Conservation (phyloP, 805 yeast species). For the Ogataea wickerhamii region DNA sequence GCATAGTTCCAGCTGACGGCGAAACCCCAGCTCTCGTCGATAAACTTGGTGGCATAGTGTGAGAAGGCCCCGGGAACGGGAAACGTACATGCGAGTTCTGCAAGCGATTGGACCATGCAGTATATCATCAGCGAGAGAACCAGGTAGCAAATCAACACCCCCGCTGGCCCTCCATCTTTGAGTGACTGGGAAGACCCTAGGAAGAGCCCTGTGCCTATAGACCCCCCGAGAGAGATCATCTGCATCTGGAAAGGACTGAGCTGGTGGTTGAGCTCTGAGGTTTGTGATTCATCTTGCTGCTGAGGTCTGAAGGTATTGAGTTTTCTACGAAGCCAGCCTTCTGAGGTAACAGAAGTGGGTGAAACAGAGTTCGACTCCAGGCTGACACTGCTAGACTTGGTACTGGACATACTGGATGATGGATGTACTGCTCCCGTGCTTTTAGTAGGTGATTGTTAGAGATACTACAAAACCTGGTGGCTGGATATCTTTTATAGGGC, state of each 20-base stretch:
- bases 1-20: constrained; percentile 59
- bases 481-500: no score
- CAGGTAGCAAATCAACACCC: constrained; percentile 53
- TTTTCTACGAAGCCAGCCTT: constrained; percentile 14
- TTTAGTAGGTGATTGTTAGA: no score
- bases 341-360: no score
- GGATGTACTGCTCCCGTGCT: no score
- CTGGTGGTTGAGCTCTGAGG: constrained; percentile 19
- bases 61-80: constrained; percentile 65
- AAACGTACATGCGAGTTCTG: constrained; percentile 57
- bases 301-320: constrained; percentile 27
- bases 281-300: constrained; percentile 22
- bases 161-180: constrained; percentile 60
- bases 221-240: constrained; percentile 66
- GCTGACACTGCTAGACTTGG: no score
- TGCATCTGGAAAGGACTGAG: constrained; percentile 45
- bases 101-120: constrained; percentile 57
- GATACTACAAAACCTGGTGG: no score
- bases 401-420: no score
- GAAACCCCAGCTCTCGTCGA: constrained; percentile 60
- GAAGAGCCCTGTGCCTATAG: constrained; percentile 67
- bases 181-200: constrained; percentile 63
- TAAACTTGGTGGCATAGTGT: constrained; percentile 56
- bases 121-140: constrained; percentile 55
- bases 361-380: no score